Base-by-base conservation (phyloP, 768 basidiomycete species). In the Leucocoprinus leucothites region DNA sequence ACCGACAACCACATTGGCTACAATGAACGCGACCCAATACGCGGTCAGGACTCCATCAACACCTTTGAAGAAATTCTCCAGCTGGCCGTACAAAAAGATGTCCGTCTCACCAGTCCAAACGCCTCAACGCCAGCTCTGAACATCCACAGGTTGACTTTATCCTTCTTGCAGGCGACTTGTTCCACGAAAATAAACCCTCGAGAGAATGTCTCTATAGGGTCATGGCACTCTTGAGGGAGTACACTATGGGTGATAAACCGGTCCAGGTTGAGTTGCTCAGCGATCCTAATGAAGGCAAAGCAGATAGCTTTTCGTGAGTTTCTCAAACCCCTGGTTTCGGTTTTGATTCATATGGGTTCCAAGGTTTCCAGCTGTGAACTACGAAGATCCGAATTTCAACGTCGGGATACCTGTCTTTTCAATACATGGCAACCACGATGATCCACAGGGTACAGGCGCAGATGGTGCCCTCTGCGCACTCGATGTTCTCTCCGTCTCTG, bases 391-490 rank as follows among this genome's bases (percentile, higher is more conserved):
- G 1, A 98, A 99, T 67, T 77, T 98, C 54, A 99, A 99, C 67
- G 80, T 99, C 48, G 85, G 84, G 3, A 92, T 97, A n/a, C 97
- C 97, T 2, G 90, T 98, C 25, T 99, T 99, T 71, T 98, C 96
- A 0, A 98, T 99, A 49, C 97, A 99, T 64, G 97, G 97, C 41
- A 99, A 99, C 65, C 97, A 99, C 69, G 97, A 99, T 65, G 97
- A 99, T 64, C 97, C 97, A 31, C 97, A 98, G 72, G 97, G 97
- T 18, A 87, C 94, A 19, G 94, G 95, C 2, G 79, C 89, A 8
- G 94, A 94, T 75, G 97, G 97, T 9, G 97, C 97, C 0, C 79
- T 99, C 1, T 95, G 93, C 63, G 94, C 96, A 1, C 83, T 99
- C 11, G 97, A 99, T 66, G 80, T 98, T 38, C 84, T 99, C 18